Conservation (phyloP, 2,329 filamentous ascomycete species). For the Ciborinia camelliae region DNA sequence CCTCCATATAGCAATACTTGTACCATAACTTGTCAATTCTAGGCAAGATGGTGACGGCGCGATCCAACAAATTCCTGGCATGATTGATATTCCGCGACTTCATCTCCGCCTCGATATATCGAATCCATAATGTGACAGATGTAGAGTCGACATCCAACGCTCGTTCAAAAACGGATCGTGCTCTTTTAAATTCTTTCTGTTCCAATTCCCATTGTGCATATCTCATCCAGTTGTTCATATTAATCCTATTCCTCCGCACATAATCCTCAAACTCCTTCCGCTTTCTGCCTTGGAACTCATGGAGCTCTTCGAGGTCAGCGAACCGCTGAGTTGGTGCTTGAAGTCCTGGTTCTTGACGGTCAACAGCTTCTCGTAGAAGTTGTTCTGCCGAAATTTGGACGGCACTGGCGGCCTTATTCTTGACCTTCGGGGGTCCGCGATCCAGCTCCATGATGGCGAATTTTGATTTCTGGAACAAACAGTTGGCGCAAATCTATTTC, state of each 20-base stretch:
- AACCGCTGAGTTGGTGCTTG: constrained; percentile 93
- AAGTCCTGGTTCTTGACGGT: constrained; percentile 84
- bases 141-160: constrained; percentile 90
- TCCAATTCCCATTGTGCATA: constrained; percentile 98
- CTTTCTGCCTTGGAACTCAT: constrained; percentile 95
- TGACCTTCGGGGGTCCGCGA: constrained; percentile 90
- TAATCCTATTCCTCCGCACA: constrained; percentile 88
- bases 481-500: constrained; percentile 15
- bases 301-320: constrained; percentile 92
- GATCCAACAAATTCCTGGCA: constrained; percentile 88
- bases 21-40: constrained; percentile 97
- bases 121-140: constrained; percentile 81
- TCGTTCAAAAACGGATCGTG: constrained; percentile 89
- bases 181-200: constrained; percentile 93
- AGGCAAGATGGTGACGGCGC: constrained; percentile 88
- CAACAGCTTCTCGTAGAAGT: constrained; percentile 92
- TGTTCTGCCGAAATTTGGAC: constrained; percentile 95
- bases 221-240: constrained; percentile 98
- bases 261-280: constrained; percentile 97
- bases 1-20: constrained; percentile 98
- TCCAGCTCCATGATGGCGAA: constrained; percentile 73
- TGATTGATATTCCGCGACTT: constrained; percentile 94
- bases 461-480: neutral
- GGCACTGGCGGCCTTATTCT: constrained; percentile 94
- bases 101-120: constrained; percentile 96